Base-by-base conservation (phyloP, 2,329 filamentous ascomycete species). In the Hymenoscyphus albidus region DNA sequence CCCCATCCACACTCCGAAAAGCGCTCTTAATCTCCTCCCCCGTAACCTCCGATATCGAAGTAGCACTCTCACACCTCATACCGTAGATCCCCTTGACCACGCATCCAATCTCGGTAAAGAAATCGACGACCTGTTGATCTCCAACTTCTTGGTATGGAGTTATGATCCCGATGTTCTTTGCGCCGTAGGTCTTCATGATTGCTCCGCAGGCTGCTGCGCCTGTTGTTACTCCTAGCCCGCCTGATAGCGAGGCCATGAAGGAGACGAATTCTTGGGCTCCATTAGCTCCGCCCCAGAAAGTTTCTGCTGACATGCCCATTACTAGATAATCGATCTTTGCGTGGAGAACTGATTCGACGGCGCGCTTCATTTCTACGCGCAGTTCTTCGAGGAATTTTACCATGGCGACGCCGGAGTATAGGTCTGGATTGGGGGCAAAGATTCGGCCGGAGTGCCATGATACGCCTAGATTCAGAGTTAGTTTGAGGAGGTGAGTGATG, bases 251-350 rank as follows among this genome's bases (percentile, higher is more conserved):
- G 22, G 64, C 66, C 74, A 76, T 76, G 58, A 74, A 73, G 10
- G 68, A 67, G 22, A 73, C 72, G 60, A 75, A 75, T 59, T 74
- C 68, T 9, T 67, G 65, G 9, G 74, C 74, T 12, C 74, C 73
- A n/a, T 68, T 68, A 56, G 69, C 69, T 10, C 74, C 73, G 16
- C 73, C 74, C 74, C 74, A 75, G 68, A 76, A 75, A 2, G 73
- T 75, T 67, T 75, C 74, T 1, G 72, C 72, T 4, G 68, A 71
- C 73, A 76, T 76, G 22, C 74, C 73, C 74, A 76, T 75, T 35
- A 75, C 74, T 63, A 75, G 68, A 67, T 70, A 75, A 38, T 74
- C 74, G 9, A 72, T 70, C 58, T 71, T 66, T 27, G 70, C 72
- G 22, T 71, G 70, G 66, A 70, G 70, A 14, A 74, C 73, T 39